Evolutionary conservation across 2,329 filamentous ascomycete genomes (phyloP), one percentile per base, ranked within the genome.

Genomic region (Laburnicola sp.): DNA sequence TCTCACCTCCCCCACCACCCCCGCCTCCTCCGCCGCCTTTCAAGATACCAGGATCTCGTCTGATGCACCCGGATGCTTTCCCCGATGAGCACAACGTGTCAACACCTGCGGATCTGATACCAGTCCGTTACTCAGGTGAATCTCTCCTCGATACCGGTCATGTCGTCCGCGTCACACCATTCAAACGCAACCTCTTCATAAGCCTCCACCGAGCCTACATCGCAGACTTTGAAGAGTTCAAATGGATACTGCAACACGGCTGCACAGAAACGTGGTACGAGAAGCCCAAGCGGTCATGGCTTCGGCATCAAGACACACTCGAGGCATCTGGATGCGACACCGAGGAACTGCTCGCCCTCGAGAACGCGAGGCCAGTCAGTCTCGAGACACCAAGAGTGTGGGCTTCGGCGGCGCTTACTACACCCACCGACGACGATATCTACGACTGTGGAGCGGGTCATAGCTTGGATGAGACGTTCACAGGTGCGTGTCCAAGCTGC

Each of bases 191-290:
- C 34, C 57, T 64, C 2, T 56, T 69, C 21, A 44, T 56, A 10
- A 61, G 56, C 6, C 56, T 50, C 16, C 65, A 70, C 51, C 43
- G 47, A 7, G 64, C 63, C 4, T 45, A 60, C 2, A 32, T 45
- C 1, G 57, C 59, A 2, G 69, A 72, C 38, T 66, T 68, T 23
- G 57, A 64, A 16, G 60, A 71, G 28, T 51, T 63, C 30, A 48
- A 53, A 7, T 73, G 69, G 69, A 48, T 72, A 2, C 23, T 73
- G 1, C 52, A 64, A 36, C 44, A 61, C 37, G 66, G 59, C 1
- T 50, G 32, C 3, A 58, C 66, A 1, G 66, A 66, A 4, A 30
- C 54, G 0, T 73, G 70, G 69, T 70, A 72, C 25, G 52, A 62
- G 38, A 69, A 66, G 44, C 68, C 68, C 0, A 51, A 34, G 5